Base-by-base conservation (phyloP, 2,329 filamentous ascomycete genomes). In the Gnomoniopsis sp. region DNA sequence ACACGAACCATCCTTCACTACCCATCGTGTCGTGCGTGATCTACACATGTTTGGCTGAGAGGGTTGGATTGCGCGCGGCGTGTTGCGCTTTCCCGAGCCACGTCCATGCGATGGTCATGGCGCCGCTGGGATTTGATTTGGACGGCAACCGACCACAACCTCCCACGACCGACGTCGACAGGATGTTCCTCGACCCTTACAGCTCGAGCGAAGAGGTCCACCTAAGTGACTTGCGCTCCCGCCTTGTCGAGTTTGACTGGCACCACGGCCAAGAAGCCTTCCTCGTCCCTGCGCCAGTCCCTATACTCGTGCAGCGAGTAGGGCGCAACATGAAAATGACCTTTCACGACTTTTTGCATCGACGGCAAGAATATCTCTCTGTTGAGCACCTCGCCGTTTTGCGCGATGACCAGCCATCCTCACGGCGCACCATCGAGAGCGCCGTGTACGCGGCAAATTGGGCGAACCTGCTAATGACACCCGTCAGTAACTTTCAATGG, bases 21-120 rank as follows among this genome's bases (percentile, higher is more conserved):
- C 95, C 93, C 1, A 80, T 97, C 53, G 88, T 97, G 62, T 95
- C 91, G 1, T 88, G 88, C 57, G 88, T 88, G 60, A 96, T 98
- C 62, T 99, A 88, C 73, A 95, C 89, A 68, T 87, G 86, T 58
- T 72, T 98, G 17, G 93, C 91, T 1, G 80, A 84, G 56, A 82
- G 89, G 41, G 70, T 97, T 14, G 89, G 88, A 1, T 73, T 99
- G 49, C 82, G 88, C 65, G 91, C 93, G 0, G 84, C 86, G 36
- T 91, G 90, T 55, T 93, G 90, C 65, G 87, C 88, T 47, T 90
- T 93, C 67, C 91, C 93, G 3, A 89, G 86, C 63, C 92, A 97
- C 69, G 90, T 96, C 15, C 88, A 96, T 69, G 89, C 86, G 19
- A 86, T 96, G 54, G 85, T 98, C 14, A 79, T 83, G 53, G 82